phyloP scores from a whole-genome alignment of 148 eudicot genomes.

The Rhododendron mucronatum region DNA sequence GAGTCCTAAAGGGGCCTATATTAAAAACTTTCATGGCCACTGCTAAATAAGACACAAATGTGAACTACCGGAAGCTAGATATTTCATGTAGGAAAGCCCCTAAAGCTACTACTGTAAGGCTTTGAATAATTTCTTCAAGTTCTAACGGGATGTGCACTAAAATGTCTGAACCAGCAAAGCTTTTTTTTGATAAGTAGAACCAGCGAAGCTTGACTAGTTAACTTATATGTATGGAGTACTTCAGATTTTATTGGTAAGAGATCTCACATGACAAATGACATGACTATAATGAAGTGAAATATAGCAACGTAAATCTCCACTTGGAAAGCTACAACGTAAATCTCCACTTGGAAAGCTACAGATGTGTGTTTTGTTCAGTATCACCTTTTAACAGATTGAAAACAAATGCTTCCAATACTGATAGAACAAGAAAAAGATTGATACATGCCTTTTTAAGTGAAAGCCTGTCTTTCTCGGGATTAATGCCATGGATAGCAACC shows the following conservation, averaged over 20 bases:
- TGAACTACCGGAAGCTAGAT: background rate
- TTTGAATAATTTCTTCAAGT: background rate
- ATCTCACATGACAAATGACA: background rate
- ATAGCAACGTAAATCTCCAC: background rate
- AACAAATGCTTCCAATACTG: background rate
- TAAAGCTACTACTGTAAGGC: background rate
- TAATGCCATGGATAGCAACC: constrained; percentile 96
- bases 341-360: background rate
- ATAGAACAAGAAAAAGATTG: background rate
- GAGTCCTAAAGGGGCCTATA: background rate
- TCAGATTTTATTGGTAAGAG: background rate
- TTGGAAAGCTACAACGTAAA: background rate
- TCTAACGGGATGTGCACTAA: background rate
- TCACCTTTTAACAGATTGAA: constrained; percentile 2
- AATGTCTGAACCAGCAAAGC: constrained; percentile 1
- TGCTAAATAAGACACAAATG: background rate
- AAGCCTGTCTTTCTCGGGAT: constrained; percentile 83
- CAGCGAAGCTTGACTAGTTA: background rate
- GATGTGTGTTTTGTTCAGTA: background rate
- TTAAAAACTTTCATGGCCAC: background rate
- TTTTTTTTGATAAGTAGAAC: background rate
- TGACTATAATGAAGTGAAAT: background rate
- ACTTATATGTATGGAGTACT: background rate
- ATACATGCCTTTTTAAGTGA: constrained; percentile 74
- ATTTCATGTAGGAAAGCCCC: background rate